Base-by-base conservation (phyloP, 1,284 basidiomycete species). In the Ceratobasidium sp. region DNA sequence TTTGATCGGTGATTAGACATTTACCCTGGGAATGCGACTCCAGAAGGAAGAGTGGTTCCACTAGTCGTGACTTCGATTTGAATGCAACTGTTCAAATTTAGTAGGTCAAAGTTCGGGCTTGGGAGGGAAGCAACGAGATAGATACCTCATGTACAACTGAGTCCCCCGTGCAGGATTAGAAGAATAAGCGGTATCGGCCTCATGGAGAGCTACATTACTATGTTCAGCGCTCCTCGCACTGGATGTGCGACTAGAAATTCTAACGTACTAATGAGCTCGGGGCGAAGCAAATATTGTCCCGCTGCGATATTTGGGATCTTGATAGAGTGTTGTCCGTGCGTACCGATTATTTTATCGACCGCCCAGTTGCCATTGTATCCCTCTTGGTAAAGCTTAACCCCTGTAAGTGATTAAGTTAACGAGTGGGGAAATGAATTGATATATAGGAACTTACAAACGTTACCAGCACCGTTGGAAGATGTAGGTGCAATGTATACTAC, bases 311-410 rank as follows among this genome's bases (percentile, higher is more conserved):
- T 60, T 6, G 70, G 64, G 31, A 69, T 40, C 38, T 57, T 70
- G 68, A 69, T 49, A 10, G 45, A 53, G 58, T 69, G 68, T 38
- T 69, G 68, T 4, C 68, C 68, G 34, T 64, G 68, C 3, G 68
- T 58, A 7, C 29, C 58, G 34, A 69, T 69, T 42, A 69, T 40
- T 31, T 64, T 64, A 45, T 69, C 68, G 31, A 42, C 31, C 2
- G 54, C 53, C 67, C 45, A 47, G 22, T 47, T 47, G n/a, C 45
- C 45, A 47, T 47, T 47, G 45, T 47, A 47, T 20, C 45, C 45
- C 20, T 47, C 45, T 22, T 47, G 45, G 45, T 47, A 47, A 8
- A 47, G 45, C n/a, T 47, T 47, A 20, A 47, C 45, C 45, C 45
- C 45, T 47, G 22, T 20, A 12, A 22, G 10, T 6, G 45, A 12